Evolutionary conservation across 2,329 filamentous ascomycete genomes (phyloP).

Genomic region (Colletotrichum sp.): DNA sequence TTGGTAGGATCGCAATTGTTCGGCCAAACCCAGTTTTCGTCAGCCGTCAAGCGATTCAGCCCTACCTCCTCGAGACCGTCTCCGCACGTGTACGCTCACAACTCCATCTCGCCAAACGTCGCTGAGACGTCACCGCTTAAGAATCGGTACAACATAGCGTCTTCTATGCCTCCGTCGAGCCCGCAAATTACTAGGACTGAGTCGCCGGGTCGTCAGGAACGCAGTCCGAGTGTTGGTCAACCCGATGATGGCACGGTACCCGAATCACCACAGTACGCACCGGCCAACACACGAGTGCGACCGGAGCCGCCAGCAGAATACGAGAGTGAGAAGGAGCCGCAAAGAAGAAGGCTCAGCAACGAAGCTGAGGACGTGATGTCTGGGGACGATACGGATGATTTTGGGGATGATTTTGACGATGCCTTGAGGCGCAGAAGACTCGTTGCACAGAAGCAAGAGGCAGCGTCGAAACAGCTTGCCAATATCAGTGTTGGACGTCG

Average conservation of each 20-base stretch:
- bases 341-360: conserved; percentile 41
- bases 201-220: conserved; percentile 21
- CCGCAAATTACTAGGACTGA: conserved; percentile 32
- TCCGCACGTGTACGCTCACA: conserved; percentile 47
- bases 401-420: conserved; percentile 36
- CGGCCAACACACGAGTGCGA: background rate
- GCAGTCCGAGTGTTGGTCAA: conserved; percentile 29
- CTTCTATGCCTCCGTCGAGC: conserved; percentile 49
- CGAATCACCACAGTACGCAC: conserved; percentile 34
- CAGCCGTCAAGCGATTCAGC: conserved; percentile 53
- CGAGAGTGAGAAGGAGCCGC: conserved; percentile 51
- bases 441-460: conserved; percentile 42
- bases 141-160: conserved; percentile 51
- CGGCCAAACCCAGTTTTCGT: conserved; percentile 59
- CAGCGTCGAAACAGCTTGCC: conserved; percentile 44
- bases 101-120: conserved; percentile 51
- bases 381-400: conserved; percentile 41
- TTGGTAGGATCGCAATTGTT: conserved; percentile 58
- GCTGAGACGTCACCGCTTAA: conserved; percentile 56
- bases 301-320: conserved; percentile 45
- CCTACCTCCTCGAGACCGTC: conserved; percentile 65
- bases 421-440: conserved; percentile 39
- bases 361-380: conserved; percentile 28
- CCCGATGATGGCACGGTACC: conserved; percentile 37
- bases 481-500: conserved; percentile 39